Evolutionary conservation across 345 rosid genomes (phyloP), one percentile per base, ranked within the genome.

Genomic region (Linum tenue): DNA sequence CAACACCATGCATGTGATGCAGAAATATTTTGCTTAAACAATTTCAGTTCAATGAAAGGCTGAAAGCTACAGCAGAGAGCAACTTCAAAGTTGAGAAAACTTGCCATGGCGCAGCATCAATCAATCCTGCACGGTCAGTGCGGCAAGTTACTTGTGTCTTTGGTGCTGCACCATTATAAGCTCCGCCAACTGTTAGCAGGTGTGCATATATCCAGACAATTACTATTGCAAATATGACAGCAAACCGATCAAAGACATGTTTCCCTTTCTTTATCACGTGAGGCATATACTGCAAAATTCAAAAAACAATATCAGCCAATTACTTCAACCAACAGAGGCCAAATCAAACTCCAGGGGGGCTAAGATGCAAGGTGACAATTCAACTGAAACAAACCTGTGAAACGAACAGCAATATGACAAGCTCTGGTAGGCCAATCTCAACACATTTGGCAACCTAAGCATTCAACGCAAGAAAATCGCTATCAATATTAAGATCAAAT

Each of bases 391-490:
- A 48, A 48, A 90, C 99, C 94, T 90, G 97, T 56, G 97, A 86
- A 72, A 90, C 40, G 69, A 94, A 76, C 63, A 95, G 81, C 67
- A 95, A 41, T 63, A 95, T 69, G 70, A 95, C 61, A 44, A 95
- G 91, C 71, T 82, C 79, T 22, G 99, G 99, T 64, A 94, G 85
- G 55, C 97, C 99, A 80, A 94, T 88, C 86, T 94, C 97, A 72
- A 94, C 80, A 70, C 99, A 95, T 73, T 83, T 89, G 69, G 96
- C 97, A 76, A 95, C 92, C 99, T 95, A 83, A 51, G 9, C 7
- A 31, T n/a, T n/a, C 40, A 39, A 44, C 53, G 14, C 12, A 10
- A 41, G 17, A 17, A 71, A 67, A 17, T 37, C 36, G 43, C 14
- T 56, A 59, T 56, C 53, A 31, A 16, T 35, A 38, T 55, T 22